Percentiles rank a stretch among this genome's conserved stretches.
Conservation (phyloP, 805 yeast genomes). For the Ogataea salicorniae region DNA sequence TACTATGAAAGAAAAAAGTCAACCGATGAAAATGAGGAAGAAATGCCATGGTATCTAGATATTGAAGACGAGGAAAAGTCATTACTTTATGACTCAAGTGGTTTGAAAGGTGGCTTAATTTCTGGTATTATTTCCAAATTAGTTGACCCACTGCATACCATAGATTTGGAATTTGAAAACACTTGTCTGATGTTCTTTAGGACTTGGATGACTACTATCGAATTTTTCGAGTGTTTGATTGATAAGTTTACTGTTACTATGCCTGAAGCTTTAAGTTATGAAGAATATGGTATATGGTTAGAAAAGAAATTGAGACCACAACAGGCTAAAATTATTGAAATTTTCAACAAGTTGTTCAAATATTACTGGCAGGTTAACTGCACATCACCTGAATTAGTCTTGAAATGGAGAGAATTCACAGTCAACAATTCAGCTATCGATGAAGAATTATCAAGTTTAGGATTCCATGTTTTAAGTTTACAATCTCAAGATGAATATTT, state of each 20-base stretch:
- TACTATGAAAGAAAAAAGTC: constrained; percentile 34
- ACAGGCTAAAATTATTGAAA: constrained; percentile 57
- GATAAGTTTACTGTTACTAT: constrained; percentile 67
- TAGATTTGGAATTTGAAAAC: constrained; percentile 54
- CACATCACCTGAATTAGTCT: constrained; percentile 39
- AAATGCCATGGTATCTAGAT: constrained; percentile 67
- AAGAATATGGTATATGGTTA: constrained; percentile 75
- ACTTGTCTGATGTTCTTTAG: constrained; percentile 72
- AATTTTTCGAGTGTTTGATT: constrained; percentile 54
- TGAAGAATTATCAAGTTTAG: constrained; percentile 13
- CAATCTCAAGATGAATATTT: constrained; percentile 23
- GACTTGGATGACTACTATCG: constrained; percentile 64
- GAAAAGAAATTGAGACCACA: constrained; percentile 65
- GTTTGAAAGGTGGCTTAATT: constrained; percentile 80
- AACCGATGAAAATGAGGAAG: constrained; percentile 32
- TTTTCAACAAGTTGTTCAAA: constrained; percentile 62
- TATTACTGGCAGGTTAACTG: constrained; percentile 67
- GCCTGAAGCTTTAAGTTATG: constrained; percentile 83
- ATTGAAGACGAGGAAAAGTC: constrained; percentile 51
- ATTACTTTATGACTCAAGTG: constrained; percentile 58
- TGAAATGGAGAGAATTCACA: constrained; percentile 24
- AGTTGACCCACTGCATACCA: constrained; percentile 64
- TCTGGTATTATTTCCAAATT: constrained; percentile 75
- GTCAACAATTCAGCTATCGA: constrained; percentile 10
- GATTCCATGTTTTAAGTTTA: constrained; percentile 19